Evolutionary conservation across 2,329 filamentous ascomycete species (phyloP).

Genomic region (Taxawa tesnikishii): DNA sequence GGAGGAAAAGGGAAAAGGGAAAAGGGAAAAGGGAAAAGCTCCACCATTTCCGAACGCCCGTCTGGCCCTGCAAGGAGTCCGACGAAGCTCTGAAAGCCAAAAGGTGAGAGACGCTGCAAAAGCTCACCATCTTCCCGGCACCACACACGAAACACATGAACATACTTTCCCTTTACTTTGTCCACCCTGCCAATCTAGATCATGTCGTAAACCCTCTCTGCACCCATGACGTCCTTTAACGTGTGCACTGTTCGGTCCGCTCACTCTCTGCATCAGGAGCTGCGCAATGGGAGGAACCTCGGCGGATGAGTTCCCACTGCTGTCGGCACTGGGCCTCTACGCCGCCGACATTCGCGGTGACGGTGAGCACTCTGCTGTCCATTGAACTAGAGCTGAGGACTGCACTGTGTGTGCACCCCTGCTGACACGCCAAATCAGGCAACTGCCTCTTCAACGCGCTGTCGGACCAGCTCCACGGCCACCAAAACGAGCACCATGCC

Average conservation of each 20-base stretch:
- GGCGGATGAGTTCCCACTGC: conserved; percentile 40
- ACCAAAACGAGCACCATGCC: conserved; percentile 42
- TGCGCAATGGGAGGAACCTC: conserved; percentile 16
- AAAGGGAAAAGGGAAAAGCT: no score
- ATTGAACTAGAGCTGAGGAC: no score
- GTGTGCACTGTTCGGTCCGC: conserved; percentile 8
- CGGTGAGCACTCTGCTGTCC: conserved; percentile 36
- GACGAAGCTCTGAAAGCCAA: no score
- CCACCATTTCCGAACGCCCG: no score
- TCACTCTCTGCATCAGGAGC: conserved; percentile 7
- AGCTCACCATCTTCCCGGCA: no score
- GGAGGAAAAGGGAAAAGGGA: no score
- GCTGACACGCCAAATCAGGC: conserved; percentile 30
- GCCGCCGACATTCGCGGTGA: conserved; percentile 47
- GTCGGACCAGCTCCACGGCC: conserved; percentile 54
- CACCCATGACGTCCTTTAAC: conserved; percentile 9
- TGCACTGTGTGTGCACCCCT: no score
- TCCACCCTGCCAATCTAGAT: no score
- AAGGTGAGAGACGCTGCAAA: no score
- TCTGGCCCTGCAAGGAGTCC: no score
- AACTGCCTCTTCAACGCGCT: conserved; percentile 60
- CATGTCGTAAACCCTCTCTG: conserved; percentile 10
- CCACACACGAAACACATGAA: no score
- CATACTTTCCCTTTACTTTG: no score
- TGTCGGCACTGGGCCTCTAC: conserved; percentile 46